Evolutionary conservation across 2,329 filamentous ascomycete species (phyloP), one percentile per base, ranked within the genome.

Genomic region (Colletotrichum ledebouriae): DNA sequence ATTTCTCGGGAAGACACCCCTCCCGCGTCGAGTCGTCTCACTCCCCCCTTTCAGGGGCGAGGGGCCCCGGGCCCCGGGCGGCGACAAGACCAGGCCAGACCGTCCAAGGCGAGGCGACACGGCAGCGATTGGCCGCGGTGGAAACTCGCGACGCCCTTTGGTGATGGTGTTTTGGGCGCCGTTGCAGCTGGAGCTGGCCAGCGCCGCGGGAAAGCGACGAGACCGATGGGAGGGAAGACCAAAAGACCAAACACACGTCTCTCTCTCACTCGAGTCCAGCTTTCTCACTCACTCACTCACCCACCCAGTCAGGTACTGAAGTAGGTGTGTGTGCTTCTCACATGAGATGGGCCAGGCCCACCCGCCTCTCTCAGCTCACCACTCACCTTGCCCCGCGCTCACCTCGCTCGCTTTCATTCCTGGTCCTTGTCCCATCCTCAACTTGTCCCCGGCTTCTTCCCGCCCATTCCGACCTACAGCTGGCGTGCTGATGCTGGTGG

Each of bases 401-500:
- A 56, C 52, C 22, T 58, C 39, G 22, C 7, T 33, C 39, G 22
- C 7, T 33, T 20, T 17, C 11, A 7, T 15, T 42, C 55, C 55
- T 29, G 55, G 61, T 59, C 60, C 60, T 22, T 42, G 60, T 46
- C 47, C 12, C 12, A 52, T 59, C 53, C n/a, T n/a, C n/a, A n/a
- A n/a, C n/a, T 22, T 12, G 47, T 50, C 55, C 56, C 55, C 65
- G 65, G 65, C 65, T 68, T 68, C 65, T 59, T 65, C 61, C 65
- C 65, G 65, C 61, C 34, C 65, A 59, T 65, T 41, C 65, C 65
- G 65, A 44, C 47, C 46, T 34, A 57, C 37, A 44, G 20, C 15
- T 59, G 33, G 13, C 49, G 22, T 29, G n/a, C 49, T 52, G 15
- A 13, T 25, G 33, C 49, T 29, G 25, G 25, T 29, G 25, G 1